Base-by-base conservation (phyloP, 1,284 basidiomycete genomes). In the Boletus mariae region DNA sequence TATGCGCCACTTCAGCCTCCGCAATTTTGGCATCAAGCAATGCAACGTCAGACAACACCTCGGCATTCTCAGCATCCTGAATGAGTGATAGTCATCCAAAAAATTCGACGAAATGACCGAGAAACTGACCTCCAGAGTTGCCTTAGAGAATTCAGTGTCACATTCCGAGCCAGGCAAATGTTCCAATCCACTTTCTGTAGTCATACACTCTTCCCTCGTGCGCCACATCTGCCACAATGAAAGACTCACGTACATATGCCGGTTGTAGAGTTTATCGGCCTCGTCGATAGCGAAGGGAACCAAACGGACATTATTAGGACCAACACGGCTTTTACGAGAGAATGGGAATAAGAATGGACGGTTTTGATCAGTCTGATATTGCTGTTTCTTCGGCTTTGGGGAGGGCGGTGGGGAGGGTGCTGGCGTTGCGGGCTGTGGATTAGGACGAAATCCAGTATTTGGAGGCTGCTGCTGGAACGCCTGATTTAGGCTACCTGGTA, bases 291-390 rank as follows among this genome's bases (percentile, higher is more conserved):
- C 93, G 67, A 87, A 93, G 1, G 97, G 97, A 1, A 98, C 92
- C 10, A 92, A 75, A 55, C 82, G 77, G 37, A 75, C 76, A 62
- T 83, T 78, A 56, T 77, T 77, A 45, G 64, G 59, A 9, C 64
- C 58, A 41, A 71, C 59, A 4, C 56, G 64, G 50, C 57, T 67
- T 51, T 72, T 78, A 47, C 76, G 80, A 12, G 93, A 92, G 69
- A 97, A 99, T 0, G 97, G 97, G 67, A 99, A 94, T 53, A 99
- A 76, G 68, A 99, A 99, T 1, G 97, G 97, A 8, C 92, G 80
- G 32, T 76, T 86, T 67, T 97, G 97, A 69, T 99, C 97, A 0
- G 97, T 99, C 71, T 99, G 97, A 71, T 94, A 99, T 67, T 98
- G 95, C 67, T 96, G 94, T 71, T 98, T 98, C 77, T 98, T 98